phyloP scores from a whole-genome alignment of 306 rosid genomes.

The Quercus engelmannii region DNA sequence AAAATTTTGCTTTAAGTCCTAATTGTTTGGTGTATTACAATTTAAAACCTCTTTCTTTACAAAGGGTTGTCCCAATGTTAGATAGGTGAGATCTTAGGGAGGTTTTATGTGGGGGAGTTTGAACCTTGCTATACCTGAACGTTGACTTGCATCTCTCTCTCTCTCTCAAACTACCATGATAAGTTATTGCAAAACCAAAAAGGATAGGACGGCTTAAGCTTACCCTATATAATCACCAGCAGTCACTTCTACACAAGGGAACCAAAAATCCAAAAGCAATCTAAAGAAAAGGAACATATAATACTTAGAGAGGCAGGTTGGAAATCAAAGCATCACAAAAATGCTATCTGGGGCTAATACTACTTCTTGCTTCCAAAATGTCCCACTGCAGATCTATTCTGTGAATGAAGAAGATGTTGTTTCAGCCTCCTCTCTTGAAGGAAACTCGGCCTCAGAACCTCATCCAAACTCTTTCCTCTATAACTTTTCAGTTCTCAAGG shows the following conservation, averaged over 20 bases:
- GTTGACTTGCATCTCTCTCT: constrained; percentile 51
- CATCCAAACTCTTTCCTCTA: constrained; percentile 52
- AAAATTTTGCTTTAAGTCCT: neutral
- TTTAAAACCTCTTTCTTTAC: neutral
- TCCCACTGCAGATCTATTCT: constrained; percentile 29
- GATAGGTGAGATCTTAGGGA: constrained; percentile 53
- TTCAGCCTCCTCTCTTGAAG: constrained; percentile 26
- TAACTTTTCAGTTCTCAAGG: constrained; percentile 66
- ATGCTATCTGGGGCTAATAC: constrained; percentile 39
- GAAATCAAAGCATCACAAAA: neutral
- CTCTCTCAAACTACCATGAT: neutral
- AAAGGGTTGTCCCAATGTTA: constrained; percentile 12
- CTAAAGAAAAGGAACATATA: neutral
- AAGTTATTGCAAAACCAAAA: neutral
- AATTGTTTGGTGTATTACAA: neutral
- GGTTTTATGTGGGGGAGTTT: constrained; percentile 68
- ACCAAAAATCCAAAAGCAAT: neutral
- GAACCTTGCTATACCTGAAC: neutral
- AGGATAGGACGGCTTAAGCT: neutral
- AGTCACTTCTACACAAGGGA: neutral
- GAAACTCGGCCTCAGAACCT: constrained; percentile 22
- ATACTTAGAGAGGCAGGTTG: neutral
- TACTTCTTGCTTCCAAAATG: constrained; percentile 25
- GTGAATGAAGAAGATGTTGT: constrained; percentile 16
- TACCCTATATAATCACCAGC: constrained; percentile 9